These are phyloP conservation scores for Diaporthe sp. DNA, from an alignment of 2,329 filamentous ascomycete genomes.

Conservation along the genomic window DNA sequence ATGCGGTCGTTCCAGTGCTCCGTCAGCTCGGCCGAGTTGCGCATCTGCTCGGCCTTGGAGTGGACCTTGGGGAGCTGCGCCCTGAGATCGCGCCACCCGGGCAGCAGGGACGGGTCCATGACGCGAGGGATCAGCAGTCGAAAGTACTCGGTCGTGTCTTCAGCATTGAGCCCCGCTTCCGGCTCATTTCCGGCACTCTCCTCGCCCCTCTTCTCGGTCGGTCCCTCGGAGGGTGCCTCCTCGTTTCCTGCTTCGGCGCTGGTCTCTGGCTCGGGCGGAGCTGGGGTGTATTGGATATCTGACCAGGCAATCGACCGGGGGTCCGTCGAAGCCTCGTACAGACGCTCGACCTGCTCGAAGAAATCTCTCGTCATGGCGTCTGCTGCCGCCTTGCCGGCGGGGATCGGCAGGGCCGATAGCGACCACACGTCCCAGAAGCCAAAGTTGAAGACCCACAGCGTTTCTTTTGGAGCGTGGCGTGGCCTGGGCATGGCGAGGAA, in stretches of 20 bases:
- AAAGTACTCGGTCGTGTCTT: constrained; percentile 47
- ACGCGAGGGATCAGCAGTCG: constrained; percentile 62
- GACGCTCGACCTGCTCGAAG: constrained; percentile 57
- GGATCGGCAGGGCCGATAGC: constrained; percentile 57
- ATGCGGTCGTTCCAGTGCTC: constrained; percentile 60
- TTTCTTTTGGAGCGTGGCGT: constrained; percentile 52
- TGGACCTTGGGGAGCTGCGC: constrained; percentile 56
- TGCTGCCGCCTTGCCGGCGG: constrained; percentile 49
- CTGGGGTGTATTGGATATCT: constrained; percentile 49
- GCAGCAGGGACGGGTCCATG: constrained; percentile 64
- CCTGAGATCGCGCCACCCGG: constrained; percentile 60
- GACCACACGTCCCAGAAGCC: constrained; percentile 68
- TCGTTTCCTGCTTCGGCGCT: constrained; percentile 38
- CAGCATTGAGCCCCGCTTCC: background rate
- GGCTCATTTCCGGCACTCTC: background rate
- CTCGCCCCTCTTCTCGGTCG: constrained; percentile 23
- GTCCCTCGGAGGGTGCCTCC: constrained; percentile 32
- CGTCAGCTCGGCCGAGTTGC: constrained; percentile 63
- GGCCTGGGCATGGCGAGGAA: constrained; percentile 56
- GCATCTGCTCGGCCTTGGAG: constrained; percentile 61
- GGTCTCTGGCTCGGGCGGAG: constrained; percentile 38
- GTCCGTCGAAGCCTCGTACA: constrained; percentile 57
- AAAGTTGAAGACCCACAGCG: constrained; percentile 63
- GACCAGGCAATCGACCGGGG: constrained; percentile 57
- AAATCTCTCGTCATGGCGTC: constrained; percentile 51